Percentiles rank a stretch among this genome's conserved stretches.
These are phyloP conservation scores for Exophiala xenobiotica DNA, from an alignment of 2,329 filamentous ascomycete species.

Conservation along the genomic window DNA sequence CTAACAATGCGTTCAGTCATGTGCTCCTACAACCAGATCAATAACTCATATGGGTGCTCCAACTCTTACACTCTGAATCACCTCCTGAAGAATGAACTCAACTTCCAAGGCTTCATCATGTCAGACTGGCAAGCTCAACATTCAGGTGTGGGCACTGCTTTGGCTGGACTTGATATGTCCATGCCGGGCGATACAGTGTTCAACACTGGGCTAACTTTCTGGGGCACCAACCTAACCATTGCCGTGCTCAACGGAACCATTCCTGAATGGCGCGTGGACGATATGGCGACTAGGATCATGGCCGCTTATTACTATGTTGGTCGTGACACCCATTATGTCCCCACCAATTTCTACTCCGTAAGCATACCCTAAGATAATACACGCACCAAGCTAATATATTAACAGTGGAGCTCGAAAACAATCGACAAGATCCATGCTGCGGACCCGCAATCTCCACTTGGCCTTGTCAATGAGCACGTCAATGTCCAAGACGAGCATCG, in stretches of 20 bases:
- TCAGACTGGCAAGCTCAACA: slow-evolving; percentile 78
- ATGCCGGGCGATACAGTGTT: slow-evolving; percentile 83
- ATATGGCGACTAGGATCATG: slow-evolving; percentile 83
- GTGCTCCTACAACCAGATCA: slow-evolving; percentile 73
- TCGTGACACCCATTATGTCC: slow-evolving; percentile 45
- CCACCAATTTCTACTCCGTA: slow-evolving; percentile 70
- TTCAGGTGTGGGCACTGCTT: slow-evolving; percentile 63
- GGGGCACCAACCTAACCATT: slow-evolving; percentile 84
- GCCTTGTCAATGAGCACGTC: slow-evolving; percentile 70
- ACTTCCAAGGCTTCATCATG: slow-evolving; percentile 71
- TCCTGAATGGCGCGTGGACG: slow-evolving; percentile 82
- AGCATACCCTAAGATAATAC: neutral
- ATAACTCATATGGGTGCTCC: slow-evolving; percentile 67
- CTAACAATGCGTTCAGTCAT: slow-evolving; percentile 42
- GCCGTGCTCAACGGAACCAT: slow-evolving; percentile 87
- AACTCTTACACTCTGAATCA: slow-evolving; percentile 61
- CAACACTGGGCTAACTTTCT: slow-evolving; percentile 69
- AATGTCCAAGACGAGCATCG: slow-evolving; percentile 79
- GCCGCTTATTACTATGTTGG: slow-evolving; percentile 65
- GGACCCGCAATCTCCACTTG: slow-evolving; percentile 26
- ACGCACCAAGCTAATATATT: slow-evolving; percentile 4
- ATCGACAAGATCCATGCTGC: slow-evolving; percentile 68
- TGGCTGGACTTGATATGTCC: slow-evolving; percentile 74
- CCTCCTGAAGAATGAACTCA: slow-evolving; percentile 68
- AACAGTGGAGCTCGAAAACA: slow-evolving; percentile 73